These are phyloP conservation scores for Rhodocollybia butyracea DNA, from an alignment of 768 basidiomycete genomes.

Conservation along the genomic window DNA sequence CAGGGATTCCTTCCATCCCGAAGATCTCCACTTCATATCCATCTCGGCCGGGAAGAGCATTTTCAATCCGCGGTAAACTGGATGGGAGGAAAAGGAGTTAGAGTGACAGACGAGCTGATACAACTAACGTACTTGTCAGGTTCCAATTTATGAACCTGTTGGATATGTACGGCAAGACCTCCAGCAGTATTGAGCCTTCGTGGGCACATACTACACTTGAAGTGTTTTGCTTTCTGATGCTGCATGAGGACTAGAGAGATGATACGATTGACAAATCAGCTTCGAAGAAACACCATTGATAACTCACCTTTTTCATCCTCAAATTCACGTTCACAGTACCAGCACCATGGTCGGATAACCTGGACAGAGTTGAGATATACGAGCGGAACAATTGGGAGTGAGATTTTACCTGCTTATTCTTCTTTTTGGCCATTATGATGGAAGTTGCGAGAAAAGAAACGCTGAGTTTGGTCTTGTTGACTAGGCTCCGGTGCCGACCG, in stretches of 20 bases:
- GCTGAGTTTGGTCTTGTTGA: neutral
- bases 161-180: conserved; percentile 95
- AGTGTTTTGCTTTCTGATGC: conserved; percentile 99
- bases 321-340: conserved; percentile 99
- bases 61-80: conserved; percentile 87
- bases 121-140: conserved; percentile 69
- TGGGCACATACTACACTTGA: conserved; percentile 96
- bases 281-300: conserved; percentile 1
- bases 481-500: neutral
- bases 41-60: conserved; percentile 93
- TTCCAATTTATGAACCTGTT: conserved; percentile 99
- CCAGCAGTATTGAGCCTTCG: conserved; percentile 95
- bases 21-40: conserved; percentile 99
- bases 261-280: conserved; percentile 1
- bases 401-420: conserved; percentile 50
- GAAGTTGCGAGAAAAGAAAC: neutral
- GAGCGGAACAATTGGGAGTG: neutral
- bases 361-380: conserved; percentile 23
- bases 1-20: conserved; percentile 98
- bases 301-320: conserved; percentile 95
- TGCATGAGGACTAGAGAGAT: conserved; percentile 84
- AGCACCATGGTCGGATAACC: conserved; percentile 93
- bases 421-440: conserved; percentile 51
- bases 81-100: conserved; percentile 1
- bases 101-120: neutral